phyloP scores from a whole-genome alignment of 108 stramenopile genomes.

The Aurantiochytrium sp. region DNA sequence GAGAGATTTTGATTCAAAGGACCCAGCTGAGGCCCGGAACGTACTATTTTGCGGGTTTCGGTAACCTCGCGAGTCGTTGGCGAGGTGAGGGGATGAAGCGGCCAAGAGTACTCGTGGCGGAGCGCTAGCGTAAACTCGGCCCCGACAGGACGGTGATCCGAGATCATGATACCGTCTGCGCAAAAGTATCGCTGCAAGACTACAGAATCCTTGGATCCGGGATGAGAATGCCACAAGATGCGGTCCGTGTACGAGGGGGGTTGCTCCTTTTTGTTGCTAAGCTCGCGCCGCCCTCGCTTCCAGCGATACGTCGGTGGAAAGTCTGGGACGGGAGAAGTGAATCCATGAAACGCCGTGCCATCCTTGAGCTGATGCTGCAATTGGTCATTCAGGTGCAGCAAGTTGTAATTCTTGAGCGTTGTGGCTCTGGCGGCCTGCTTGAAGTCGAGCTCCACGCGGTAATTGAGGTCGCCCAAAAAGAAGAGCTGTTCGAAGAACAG shows the following conservation, averaged over 20 bases:
- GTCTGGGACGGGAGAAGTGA: background rate
- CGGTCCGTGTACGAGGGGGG: conserved; percentile 37
- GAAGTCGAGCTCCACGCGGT: conserved; percentile 28
- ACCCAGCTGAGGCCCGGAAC: too few relatives aligned
- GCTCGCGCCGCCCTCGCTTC: background rate
- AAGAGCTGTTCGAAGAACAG: conserved; percentile 20
- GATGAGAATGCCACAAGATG: background rate
- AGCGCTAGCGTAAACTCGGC: background rate
- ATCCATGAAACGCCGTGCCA: conserved; percentile 16
- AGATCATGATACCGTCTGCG: conserved; percentile 18
- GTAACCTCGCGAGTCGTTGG: background rate
- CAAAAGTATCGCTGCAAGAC: background rate
- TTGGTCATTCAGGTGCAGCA: conserved; percentile 18
- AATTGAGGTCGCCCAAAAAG: conserved; percentile 39
- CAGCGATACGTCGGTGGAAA: conserved; percentile 38
- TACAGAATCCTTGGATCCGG: background rate
- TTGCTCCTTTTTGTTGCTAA: conserved; percentile 22
- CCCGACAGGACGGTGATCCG: conserved; percentile 37
- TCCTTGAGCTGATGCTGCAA: background rate
- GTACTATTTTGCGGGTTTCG: background rate
- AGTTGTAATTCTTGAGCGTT: background rate
- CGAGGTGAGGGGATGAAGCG: background rate
- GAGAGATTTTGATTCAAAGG: background rate
- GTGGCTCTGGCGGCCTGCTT: background rate
- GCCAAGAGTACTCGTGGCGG: background rate